Evolutionary conservation across 2,329 filamentous ascomycete species (phyloP).

Genomic region (Aspergillus ochraceus): DNA sequence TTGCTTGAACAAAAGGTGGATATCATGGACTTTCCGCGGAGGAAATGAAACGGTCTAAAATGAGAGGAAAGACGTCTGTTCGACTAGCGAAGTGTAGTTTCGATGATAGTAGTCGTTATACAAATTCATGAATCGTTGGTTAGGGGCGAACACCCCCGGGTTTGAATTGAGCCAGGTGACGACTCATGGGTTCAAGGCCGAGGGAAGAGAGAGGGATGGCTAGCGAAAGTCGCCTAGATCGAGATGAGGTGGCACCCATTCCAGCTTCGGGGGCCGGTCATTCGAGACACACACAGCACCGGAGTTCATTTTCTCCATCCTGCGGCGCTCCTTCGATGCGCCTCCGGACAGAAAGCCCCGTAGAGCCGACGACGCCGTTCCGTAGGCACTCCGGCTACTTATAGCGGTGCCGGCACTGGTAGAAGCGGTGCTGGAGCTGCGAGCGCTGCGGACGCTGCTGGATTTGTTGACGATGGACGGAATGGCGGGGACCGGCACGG

Average conservation of each 20-base stretch:
- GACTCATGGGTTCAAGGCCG: not conserved
- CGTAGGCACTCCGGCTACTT: conserved; percentile 37
- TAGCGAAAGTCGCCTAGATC: conserved; percentile 30
- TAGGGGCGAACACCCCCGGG: not conserved
- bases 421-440: conserved; percentile 38
- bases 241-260: conserved; percentile 40
- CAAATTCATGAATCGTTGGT: conserved; percentile 10
- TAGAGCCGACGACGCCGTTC: conserved; percentile 36
- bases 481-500: conserved; percentile 33
- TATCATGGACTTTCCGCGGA: not conserved
- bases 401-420: conserved; percentile 31
- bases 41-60: not conserved
- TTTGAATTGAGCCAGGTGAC: not conserved
- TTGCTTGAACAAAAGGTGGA: not conserved
- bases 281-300: conserved; percentile 29
- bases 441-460: conserved; percentile 37
- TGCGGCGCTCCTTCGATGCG: conserved; percentile 30
- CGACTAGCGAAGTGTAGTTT: conserved; percentile 16
- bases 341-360: conserved; percentile 34
- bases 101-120: conserved; percentile 9
- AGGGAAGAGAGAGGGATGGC: not conserved
- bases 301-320: conserved; percentile 28
- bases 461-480: conserved; percentile 27
- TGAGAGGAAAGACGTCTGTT: conserved; percentile 1
- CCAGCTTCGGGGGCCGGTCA: conserved; percentile 35